Conservation (phyloP, 1,139 yeast genomes). For the Lodderomyces beijingensis region DNA sequence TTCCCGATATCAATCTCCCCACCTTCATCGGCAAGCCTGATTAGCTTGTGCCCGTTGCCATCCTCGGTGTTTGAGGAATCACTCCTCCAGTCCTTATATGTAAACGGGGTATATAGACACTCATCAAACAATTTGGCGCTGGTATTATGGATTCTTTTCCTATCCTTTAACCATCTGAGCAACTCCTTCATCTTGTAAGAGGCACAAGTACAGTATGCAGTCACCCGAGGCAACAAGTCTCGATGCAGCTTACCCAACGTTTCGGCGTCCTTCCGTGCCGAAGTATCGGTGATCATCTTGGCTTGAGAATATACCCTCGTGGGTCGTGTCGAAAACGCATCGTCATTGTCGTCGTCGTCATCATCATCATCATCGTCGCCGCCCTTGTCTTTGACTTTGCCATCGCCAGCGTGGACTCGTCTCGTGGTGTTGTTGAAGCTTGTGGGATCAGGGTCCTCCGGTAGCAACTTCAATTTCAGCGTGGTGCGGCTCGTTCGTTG, state of each 20-base stretch:
- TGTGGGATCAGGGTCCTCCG: constrained; percentile 54
- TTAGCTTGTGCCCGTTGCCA: constrained; percentile 38
- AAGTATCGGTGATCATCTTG: constrained; percentile 78
- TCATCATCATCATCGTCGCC: constrained; percentile 9
- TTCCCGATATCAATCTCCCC: constrained; percentile 86
- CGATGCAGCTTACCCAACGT: constrained; percentile 88
- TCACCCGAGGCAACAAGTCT: constrained; percentile 78
- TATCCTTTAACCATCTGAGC: constrained; percentile 77
- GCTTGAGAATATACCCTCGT: constrained; percentile 72
- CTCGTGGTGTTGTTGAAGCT: constrained; percentile 9
- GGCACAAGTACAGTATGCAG: constrained; percentile 94
- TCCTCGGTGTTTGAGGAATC: constrained; percentile 20
- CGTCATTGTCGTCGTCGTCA: constrained; percentile 22
- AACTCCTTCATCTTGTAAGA: constrained; percentile 86
- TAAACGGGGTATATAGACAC: constrained; percentile 86
- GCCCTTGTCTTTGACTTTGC: constrained; percentile 10
- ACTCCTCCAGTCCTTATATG: constrained; percentile 75
- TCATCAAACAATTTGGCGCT: constrained; percentile 89
- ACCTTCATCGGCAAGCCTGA: constrained; percentile 85
- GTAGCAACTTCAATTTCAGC: constrained; percentile 79
- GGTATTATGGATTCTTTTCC: constrained; percentile 69
- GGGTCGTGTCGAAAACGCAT: constrained; percentile 22
- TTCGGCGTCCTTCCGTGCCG: constrained; percentile 94
- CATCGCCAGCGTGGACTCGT: constrained; percentile 12
- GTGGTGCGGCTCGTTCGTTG: constrained; percentile 87